A percentile compares a stretch with the other conserved stretches of the same genome.
phyloP scores from a whole-genome alignment of 2,329 filamentous ascomycete species.

The Biscogniauxia mediterranea region DNA sequence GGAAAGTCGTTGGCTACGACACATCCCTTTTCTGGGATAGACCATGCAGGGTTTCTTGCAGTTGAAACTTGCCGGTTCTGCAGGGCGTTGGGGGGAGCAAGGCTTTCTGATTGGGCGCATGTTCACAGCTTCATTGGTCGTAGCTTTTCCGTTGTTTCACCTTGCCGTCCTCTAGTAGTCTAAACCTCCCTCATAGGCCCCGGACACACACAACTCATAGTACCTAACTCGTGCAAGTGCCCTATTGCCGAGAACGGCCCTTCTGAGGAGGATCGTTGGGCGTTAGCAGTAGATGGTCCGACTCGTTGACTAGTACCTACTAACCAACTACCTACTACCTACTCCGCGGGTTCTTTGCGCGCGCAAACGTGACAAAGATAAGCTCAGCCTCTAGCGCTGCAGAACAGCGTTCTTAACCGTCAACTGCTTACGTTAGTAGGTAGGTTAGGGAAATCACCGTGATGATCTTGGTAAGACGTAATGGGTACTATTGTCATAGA shows the following conservation, averaged over 20 bases:
- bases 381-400: slow-evolving; percentile 7
- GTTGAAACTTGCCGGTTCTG: slow-evolving; percentile 23
- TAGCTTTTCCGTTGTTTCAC: slow-evolving; percentile 27
- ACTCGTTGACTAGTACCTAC: neutral
- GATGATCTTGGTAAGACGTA: neutral
- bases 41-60: slow-evolving; percentile 10
- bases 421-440: neutral
- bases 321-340: too few relatives aligned
- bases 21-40: neutral
- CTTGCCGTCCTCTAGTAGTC: slow-evolving; percentile 8
- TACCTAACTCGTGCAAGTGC: neutral
- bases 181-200: too few relatives aligned
- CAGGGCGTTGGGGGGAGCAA: slow-evolving; percentile 14
- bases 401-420: neutral
- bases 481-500: too few relatives aligned
- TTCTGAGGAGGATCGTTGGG: neutral
- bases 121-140: slow-evolving; percentile 22
- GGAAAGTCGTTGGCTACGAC: neutral
- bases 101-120: slow-evolving; percentile 23
- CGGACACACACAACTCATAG: too few relatives aligned
- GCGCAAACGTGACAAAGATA: slow-evolving; percentile 2
- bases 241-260: neutral
- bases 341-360: slow-evolving; percentile 1
- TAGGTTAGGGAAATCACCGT: neutral
- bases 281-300: neutral